These are phyloP conservation scores for Platanthera guangdongensis DNA, from an alignment of 106 monocot species.

Conservation along the genomic window DNA sequence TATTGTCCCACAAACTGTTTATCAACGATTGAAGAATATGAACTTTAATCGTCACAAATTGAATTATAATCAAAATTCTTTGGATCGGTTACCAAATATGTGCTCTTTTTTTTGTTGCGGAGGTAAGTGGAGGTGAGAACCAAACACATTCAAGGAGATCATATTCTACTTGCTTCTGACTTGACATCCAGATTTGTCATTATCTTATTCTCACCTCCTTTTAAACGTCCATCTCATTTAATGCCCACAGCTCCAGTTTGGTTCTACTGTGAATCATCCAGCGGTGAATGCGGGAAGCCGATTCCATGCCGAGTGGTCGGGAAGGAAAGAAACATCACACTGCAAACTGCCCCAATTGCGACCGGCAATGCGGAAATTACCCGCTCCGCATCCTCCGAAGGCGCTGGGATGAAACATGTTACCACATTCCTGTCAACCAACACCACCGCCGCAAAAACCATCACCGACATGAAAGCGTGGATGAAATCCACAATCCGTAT, in stretches of 20 bases:
- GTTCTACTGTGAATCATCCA: background rate
- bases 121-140: no score
- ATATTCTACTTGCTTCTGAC: no score
- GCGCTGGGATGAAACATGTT: slow-evolving; percentile 33
- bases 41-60: no score
- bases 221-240: background rate
- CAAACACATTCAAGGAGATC: no score
- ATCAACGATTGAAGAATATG: no score
- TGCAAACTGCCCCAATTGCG: slow-evolving; percentile 30
- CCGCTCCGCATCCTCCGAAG: slow-evolving; percentile 21
- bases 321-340: slow-evolving; percentile 37
- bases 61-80: no score
- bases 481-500: slow-evolving; percentile 28
- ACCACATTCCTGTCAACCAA: slow-evolving; percentile 35
- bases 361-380: slow-evolving; percentile 22
- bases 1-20: no score
- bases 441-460: slow-evolving; percentile 49
- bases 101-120: no score
- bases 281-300: slow-evolving; percentile 30
- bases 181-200: no score
- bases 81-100: no score
- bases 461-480: slow-evolving; percentile 34
- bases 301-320: slow-evolving; percentile 49
- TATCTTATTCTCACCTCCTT: background rate
- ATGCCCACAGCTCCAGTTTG: background rate